Base-by-base conservation (phyloP, 306 rosid species). In the Urtica urens region DNA sequence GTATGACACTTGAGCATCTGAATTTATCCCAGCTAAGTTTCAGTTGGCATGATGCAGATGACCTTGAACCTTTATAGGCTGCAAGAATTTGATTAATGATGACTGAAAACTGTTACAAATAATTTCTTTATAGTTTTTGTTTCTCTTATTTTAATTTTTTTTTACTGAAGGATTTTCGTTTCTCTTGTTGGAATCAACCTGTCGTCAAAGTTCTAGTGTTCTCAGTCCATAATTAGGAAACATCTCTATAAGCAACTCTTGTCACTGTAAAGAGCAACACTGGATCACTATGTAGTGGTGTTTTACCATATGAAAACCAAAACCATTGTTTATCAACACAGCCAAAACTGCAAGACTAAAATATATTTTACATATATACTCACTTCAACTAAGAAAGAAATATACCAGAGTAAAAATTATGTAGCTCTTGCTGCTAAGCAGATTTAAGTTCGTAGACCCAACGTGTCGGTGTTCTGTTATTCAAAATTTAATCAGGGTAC, bases 361-460 rank as follows among this genome's bases (percentile, higher is more conserved):
- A 17, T n/a, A 43, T 60, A 73, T 62, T 23, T 55, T 35, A 67
- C 56, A 52, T 38, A 61, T 53, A 12, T 23, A 6, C 50, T 63
- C 59, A 59, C 60, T 13, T 58, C 69, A 19, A 23, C 44, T 61
- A 52, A 61, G 55, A 53, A 25, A 46, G 50, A 40, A 51, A 29
- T 62, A 62, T 42, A 85, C 99, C 94, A 92, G 74, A 22, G 96
- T 82, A 80, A 92, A 92, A 69, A 92, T 75, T 1, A 96, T 92
- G 61, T 92, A 96, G 78, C 99, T 92, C 68, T 96, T 77, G 83
- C 99, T 92, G 75, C 99, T 92, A 64, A 81, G 78, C 72, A 92
- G 55, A 71, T 92, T 92, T 71, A 92, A 86, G 59, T 92, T 92
- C 49, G 94, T 92, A 16, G 99, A 92, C 48, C 99, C 99, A 53